A percentile compares a stretch with the other conserved stretches of the same genome.
Evolutionary conservation across 306 rosid genomes (phyloP).

Genomic region (Acacia acuminata): DNA sequence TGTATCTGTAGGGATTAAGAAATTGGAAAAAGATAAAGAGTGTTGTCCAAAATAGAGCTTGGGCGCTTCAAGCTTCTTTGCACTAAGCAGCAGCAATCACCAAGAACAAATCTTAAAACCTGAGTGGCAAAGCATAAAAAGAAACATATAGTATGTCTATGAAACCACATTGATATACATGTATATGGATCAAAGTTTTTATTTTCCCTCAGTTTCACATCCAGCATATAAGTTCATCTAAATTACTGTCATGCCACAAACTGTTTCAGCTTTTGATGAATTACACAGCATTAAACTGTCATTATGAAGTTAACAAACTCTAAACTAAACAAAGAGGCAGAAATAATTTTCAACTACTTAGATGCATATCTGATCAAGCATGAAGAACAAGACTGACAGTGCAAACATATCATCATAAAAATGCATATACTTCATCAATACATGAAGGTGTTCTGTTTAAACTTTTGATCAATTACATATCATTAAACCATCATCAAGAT

Average conservation of each 20-base stretch:
- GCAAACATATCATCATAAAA: neutral
- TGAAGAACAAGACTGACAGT: neutral
- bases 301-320: neutral
- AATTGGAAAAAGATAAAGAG: neutral
- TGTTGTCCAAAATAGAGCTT: neutral
- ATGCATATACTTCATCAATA: neutral
- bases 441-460: neutral
- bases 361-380: neutral
- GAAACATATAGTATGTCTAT: neutral
- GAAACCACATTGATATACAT: neutral
- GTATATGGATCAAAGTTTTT: neutral
- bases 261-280: neutral
- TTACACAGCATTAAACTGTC: neutral
- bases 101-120: neutral
- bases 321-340: neutral
- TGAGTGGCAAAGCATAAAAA: conserved; percentile 16
- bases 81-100: neutral
- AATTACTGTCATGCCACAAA: neutral
- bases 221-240: neutral
- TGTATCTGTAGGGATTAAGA: neutral
- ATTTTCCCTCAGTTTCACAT: neutral
- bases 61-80: neutral
- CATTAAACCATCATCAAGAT: conserved; percentile 6
- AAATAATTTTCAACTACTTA: neutral
- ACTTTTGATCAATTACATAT: neutral